These are phyloP conservation scores for Panaeolus cyanescens DNA, from an alignment of 768 basidiomycete genomes.

Conservation along the genomic window DNA sequence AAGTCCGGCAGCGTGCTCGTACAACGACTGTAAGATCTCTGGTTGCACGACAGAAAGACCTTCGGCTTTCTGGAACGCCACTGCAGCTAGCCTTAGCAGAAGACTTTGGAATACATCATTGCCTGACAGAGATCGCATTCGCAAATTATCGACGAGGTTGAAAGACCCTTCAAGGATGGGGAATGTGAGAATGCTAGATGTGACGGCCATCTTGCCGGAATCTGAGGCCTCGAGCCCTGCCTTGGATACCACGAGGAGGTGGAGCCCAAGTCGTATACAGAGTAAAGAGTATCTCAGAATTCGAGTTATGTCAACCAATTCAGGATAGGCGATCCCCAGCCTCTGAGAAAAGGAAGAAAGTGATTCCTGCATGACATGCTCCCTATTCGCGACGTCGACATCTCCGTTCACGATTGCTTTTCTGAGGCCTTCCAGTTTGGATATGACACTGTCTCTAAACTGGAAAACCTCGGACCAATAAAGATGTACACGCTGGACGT, in stretches of 20 bases:
- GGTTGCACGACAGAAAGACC: constrained; percentile 32
- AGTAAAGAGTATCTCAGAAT: constrained; percentile 70
- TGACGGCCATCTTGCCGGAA: constrained; percentile 21
- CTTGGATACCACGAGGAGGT: constrained; percentile 37
- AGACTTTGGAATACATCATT: constrained; percentile 41
- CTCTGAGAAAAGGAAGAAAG: constrained; percentile 78
- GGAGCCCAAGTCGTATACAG: constrained; percentile 72
- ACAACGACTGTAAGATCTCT: constrained; percentile 47
- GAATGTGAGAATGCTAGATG: constrained; percentile 47
- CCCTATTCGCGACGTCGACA: constrained; percentile 47
- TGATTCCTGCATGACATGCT: constrained; percentile 77
- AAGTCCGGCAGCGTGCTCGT: constrained; percentile 73
- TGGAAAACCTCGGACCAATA: constrained; percentile 81
- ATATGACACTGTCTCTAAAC: constrained; percentile 64
- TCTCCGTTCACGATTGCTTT: constrained; percentile 35
- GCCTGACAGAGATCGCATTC: constrained; percentile 26
- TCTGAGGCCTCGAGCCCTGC: constrained; percentile 1
- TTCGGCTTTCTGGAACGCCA: constrained; percentile 44
- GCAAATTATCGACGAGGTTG: constrained; percentile 28
- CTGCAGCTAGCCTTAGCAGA: constrained; percentile 49
- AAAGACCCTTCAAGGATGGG: constrained; percentile 51
- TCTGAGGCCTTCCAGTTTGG: constrained; percentile 54
- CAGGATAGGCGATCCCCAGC: constrained; percentile 64
- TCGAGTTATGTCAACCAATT: constrained; percentile 68
- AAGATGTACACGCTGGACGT: constrained; percentile 52